A percentile compares a stretch with the other conserved stretches of the same genome.
Conservation (phyloP, 192 early-diverging fungal genomes). For the Coemansia sp. region DNA sequence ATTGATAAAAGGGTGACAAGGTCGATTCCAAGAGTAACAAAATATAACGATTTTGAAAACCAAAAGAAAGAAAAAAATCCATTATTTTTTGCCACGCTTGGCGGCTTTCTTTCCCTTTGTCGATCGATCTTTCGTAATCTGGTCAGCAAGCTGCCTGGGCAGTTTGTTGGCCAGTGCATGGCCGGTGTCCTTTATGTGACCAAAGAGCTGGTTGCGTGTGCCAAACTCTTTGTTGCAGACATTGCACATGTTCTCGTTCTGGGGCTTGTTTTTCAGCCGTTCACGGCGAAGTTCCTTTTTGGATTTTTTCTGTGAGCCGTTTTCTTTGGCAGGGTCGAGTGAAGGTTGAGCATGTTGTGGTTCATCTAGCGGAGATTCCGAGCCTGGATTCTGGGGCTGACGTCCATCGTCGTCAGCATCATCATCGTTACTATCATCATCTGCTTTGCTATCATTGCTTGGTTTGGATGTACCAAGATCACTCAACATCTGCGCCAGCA, state of each 20-base stretch:
- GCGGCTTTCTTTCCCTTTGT: background rate
- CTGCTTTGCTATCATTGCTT: conserved; percentile 46
- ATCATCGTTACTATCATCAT: too few relatives aligned
- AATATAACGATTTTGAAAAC: background rate
- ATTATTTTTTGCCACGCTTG: background rate
- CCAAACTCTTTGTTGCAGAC: conserved; percentile 73
- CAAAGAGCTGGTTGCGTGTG: conserved; percentile 82
- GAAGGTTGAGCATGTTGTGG: background rate
- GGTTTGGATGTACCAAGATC: conserved; percentile 28
- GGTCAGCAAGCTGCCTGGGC: conserved; percentile 6
- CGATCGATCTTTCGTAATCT: conserved; percentile 12
- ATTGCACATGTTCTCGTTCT: conserved; percentile 64
- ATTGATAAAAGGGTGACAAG: conserved; percentile 10
- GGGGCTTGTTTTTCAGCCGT: conserved; percentile 60
- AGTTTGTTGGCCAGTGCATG: conserved; percentile 67
- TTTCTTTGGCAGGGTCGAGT: background rate
- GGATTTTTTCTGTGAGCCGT: conserved; percentile 29
- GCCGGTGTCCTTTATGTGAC: conserved; percentile 82
- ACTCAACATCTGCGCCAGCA: conserved; percentile 52
- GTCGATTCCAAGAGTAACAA: background rate
- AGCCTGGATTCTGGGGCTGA: conserved; percentile 13
- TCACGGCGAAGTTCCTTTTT: conserved; percentile 58
- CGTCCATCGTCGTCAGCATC: too few relatives aligned
- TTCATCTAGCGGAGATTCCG: background rate
- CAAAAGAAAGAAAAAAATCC: background rate